A percentile compares a stretch with the other conserved stretches of the same genome.
Conservation (phyloP, 2,329 filamentous ascomycete species). For the Akanthomyces dipterigenus region DNA sequence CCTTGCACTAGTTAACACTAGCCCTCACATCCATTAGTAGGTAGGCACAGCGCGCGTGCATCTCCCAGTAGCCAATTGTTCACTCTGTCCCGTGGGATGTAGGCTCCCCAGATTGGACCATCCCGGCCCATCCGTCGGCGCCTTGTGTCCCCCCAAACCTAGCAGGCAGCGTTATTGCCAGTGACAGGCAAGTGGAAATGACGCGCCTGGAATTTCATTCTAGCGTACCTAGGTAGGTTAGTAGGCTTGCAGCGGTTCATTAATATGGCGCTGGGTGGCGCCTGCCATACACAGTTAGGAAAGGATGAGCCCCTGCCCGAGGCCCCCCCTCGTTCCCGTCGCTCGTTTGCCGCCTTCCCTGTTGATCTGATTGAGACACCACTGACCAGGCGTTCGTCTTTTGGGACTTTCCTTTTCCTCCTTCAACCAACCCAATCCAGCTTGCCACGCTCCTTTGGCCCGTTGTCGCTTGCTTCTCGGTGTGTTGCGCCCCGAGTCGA, state of each 20-base stretch:
- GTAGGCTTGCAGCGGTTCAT: not conserved
- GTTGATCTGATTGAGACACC: not conserved
- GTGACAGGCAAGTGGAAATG: not conserved
- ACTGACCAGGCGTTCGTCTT: not conserved
- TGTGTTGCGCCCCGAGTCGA: not conserved
- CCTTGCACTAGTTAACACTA: slow-evolving; percentile 1
- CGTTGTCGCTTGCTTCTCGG: slow-evolving; percentile 19
- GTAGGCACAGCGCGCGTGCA: not conserved
- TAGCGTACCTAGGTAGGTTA: too few species aligned
- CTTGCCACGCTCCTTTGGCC: slow-evolving; percentile 5
- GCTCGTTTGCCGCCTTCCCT: not conserved
- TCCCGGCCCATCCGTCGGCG: too few species aligned
- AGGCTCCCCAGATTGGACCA: too few species aligned
- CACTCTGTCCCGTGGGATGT: too few species aligned
- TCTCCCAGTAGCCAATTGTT: not conserved
- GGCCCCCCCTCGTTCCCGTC: not conserved
- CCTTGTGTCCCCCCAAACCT: not conserved
- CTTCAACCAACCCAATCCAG: slow-evolving; percentile 3
- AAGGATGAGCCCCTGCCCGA: not conserved
- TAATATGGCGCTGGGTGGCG: not conserved
- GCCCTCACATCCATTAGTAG: too few species aligned
- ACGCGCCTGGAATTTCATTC: not conserved
- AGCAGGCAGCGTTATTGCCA: not conserved
- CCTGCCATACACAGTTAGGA: slow-evolving; percentile 1
- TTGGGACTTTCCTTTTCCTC: not conserved